phyloP scores from a whole-genome alignment of 345 rosid genomes.

The Moricandia arvensis region DNA sequence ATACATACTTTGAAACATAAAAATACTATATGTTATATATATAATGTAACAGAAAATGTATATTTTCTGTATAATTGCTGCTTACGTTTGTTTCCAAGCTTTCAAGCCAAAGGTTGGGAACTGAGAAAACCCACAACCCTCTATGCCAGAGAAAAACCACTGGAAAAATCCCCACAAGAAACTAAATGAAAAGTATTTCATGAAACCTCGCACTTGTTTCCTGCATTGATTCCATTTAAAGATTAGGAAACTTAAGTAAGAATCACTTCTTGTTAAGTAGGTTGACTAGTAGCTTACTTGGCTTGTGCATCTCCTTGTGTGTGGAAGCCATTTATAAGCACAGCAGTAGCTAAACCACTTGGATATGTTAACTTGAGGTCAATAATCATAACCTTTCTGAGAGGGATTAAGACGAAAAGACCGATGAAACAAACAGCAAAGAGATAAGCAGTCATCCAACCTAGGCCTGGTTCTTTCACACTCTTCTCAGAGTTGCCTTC shows the following conservation, averaged over 20 bases:
- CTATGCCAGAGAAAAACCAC: constrained; percentile 76
- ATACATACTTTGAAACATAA: too few species aligned
- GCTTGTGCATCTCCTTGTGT: constrained; percentile 72
- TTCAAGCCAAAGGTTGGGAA: constrained; percentile 85
- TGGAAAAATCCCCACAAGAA: constrained; percentile 92
- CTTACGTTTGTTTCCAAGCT: constrained; percentile 88
- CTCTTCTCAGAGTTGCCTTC: constrained; percentile 66
- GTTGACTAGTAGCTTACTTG: constrained; percentile 41
- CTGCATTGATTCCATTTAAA: constrained; percentile 38
- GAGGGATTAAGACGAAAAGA: constrained; percentile 88
- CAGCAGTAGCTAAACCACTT: constrained; percentile 91
- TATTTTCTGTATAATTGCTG: not conserved
- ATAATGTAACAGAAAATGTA: not conserved
- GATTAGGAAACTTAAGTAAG: not conserved
- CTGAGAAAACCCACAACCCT: constrained; percentile 69
- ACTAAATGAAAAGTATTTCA: constrained; percentile 68
- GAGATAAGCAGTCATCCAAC: constrained; percentile 92
- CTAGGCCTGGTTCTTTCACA: constrained; percentile 82
- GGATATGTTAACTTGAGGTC: constrained; percentile 86
- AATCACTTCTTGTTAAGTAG: not conserved
- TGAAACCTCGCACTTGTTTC: constrained; percentile 73
- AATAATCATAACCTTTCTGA: constrained; percentile 83
- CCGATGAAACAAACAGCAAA: constrained; percentile 89
- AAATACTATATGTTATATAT: not conserved
- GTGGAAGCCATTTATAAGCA: constrained; percentile 95